Conservation (phyloP, 208 protist genomes). For the Leishmania guyanensis region DNA sequence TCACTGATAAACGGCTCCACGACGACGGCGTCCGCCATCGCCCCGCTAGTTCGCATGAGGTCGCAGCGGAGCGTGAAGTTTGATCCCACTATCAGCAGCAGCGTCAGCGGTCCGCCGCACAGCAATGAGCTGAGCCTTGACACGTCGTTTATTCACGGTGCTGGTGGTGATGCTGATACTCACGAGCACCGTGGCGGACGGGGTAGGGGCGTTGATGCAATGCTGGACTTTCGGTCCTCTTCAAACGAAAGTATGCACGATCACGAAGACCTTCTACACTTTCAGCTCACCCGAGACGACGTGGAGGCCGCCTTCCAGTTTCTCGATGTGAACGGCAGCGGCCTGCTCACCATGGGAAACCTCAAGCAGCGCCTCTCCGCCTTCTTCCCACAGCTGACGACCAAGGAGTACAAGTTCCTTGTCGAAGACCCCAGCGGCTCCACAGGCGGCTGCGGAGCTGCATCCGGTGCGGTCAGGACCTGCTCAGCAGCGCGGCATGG, state of each 20-base stretch:
- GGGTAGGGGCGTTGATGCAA: background rate
- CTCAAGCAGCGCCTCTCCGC: conserved; percentile 89
- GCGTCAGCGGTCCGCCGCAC: background rate
- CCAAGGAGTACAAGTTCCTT: conserved; percentile 93
- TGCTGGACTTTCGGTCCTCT: background rate
- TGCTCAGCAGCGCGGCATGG: background rate
- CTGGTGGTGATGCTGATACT: background rate
- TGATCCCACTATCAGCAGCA: background rate
- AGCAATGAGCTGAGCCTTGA: conserved; percentile 10
- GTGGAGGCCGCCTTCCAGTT: conserved; percentile 93
- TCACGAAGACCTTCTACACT: conserved; percentile 24
- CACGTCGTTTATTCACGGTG: background rate
- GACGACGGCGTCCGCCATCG: background rate
- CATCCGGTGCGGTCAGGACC: background rate
- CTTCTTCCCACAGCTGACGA: conserved; percentile 93
- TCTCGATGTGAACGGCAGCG: conserved; percentile 86
- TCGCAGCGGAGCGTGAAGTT: conserved; percentile 10
- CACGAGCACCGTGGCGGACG: background rate
- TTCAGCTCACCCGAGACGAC: conserved; percentile 76
- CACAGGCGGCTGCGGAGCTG: conserved; percentile 3
- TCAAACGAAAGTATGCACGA: background rate
- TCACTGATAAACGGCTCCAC: background rate
- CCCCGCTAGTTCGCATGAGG: background rate
- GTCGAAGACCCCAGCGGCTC: conserved; percentile 66
- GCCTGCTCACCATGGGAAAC: conserved; percentile 75